These are phyloP conservation scores for Vicia sativa DNA, from an alignment of 306 rosid species.

Conservation along the genomic window DNA sequence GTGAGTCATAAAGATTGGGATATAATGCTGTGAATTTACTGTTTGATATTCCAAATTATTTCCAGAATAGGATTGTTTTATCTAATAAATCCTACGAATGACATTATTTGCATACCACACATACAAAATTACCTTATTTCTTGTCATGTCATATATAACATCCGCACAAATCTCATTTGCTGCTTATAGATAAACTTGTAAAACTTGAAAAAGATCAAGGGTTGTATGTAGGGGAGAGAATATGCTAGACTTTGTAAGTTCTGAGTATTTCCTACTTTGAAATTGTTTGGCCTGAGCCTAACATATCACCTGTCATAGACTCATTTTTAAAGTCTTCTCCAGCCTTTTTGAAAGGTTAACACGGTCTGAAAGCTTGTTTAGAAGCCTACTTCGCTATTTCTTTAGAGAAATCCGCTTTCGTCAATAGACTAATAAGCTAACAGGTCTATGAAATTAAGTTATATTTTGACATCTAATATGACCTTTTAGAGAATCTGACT, in stretches of 20 bases:
- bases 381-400: neutral
- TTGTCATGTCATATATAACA: conserved; percentile 3
- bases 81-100: neutral
- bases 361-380: neutral
- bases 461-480: too few species aligned
- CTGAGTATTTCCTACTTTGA: neutral
- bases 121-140: conserved; percentile 7
- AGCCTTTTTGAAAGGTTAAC: neutral
- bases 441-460: too few species aligned
- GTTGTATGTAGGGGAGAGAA: neutral
- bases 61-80: conserved; percentile 17
- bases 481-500: too few species aligned
- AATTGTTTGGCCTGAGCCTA: neutral
- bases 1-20: conserved; percentile 44
- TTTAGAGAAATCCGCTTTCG: too few species aligned
- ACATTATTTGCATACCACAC: neutral
- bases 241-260: neutral
- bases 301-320: neutral
- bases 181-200: conserved; percentile 7
- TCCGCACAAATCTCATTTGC: conserved; percentile 18
- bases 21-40: neutral
- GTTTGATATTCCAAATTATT: conserved; percentile 23
- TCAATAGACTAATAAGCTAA: too few species aligned
- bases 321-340: neutral
- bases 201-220: neutral